Base-by-base conservation (phyloP, 139 green algal species). In the Chlorokybus atmophyticus region DNA sequence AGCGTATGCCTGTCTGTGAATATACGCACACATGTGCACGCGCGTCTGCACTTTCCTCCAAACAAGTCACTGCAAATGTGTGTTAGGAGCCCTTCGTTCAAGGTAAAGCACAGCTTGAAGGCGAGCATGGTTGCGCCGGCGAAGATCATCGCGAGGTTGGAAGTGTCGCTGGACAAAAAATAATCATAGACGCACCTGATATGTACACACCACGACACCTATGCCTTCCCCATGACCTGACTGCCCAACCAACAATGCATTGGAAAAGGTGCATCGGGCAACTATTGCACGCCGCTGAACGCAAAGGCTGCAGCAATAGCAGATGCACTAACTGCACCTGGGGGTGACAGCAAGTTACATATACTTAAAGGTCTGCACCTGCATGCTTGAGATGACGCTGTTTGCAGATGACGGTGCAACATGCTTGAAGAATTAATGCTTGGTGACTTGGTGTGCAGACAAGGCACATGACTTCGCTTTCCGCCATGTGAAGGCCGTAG, bases 61-160 rank as follows among this genome's bases (percentile, higher is more conserved):
- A n/a, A n/a, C n/a, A n/a, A n/a, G n/a, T n/a, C n/a, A n/a, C n/a
- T n/a, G n/a, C n/a, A n/a, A n/a, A n/a, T n/a, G 8, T 27, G 26
- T 74, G 78, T 39, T 48, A 62, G 29, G 79, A 78, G 28, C n/a
- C 73, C 77, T 5, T 47, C 57, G 0, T 92, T 95, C 49, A 10
- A 57, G 35, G 41, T 80, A 50, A 60, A 53, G 14, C 83, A 93
- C 53, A 76, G 80, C 41, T 57, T 94, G 60, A 49, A 55, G 0
- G 74, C 68, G 0, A 74, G 63, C 70, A 83, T 89, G 68, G 74
- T 95, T 14, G 83, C 88, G 2, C 88, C 88, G 17, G 95, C 88
- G 19, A 93, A 92, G 54, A 93, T 95, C 74, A 95, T 96, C 30
- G 82, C 81, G 21, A 87, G 88, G 8, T 72, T 96, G 48, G 88